phyloP scores from a whole-genome alignment of 805 yeast genomes.

The Suhomyces kilbournensis region DNA sequence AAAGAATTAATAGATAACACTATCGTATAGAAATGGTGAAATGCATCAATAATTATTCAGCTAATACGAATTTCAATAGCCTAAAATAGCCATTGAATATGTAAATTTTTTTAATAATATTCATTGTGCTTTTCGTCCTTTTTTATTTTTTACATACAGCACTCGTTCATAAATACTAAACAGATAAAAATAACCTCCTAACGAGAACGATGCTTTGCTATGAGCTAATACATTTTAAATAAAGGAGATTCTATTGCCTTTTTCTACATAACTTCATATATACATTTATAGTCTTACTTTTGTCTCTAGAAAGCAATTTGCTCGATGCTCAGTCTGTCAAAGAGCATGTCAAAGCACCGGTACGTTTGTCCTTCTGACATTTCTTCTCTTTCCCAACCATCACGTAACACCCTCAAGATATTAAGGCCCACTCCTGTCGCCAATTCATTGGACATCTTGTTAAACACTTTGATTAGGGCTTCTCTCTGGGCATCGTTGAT shows the following conservation, averaged over 20 bases:
- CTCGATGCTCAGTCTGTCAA: constrained; percentile 9
- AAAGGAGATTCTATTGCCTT: no score
- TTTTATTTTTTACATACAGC: no score
- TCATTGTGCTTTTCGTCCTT: no score
- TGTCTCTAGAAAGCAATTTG: constrained; percentile 7
- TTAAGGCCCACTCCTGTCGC: constrained; percentile 10
- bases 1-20: neutral
- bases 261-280: no score
- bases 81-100: no score
- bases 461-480: neutral
- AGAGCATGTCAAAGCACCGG: constrained; percentile 11
- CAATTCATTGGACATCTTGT: neutral
- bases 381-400: constrained; percentile 10
- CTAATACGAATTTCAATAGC: neutral
- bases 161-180: no score
- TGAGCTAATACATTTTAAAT: no score
- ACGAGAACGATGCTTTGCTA: no score
- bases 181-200: no score
- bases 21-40: no score
- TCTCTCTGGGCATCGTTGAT: constrained; percentile 2
- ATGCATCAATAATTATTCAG: neutral
- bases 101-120: no score
- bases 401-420: constrained; percentile 3
- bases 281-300: neutral
- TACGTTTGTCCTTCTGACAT: constrained; percentile 10